Conservation (phyloP, 192 early-diverging fungal species). For the Coemansia umbellata region DNA sequence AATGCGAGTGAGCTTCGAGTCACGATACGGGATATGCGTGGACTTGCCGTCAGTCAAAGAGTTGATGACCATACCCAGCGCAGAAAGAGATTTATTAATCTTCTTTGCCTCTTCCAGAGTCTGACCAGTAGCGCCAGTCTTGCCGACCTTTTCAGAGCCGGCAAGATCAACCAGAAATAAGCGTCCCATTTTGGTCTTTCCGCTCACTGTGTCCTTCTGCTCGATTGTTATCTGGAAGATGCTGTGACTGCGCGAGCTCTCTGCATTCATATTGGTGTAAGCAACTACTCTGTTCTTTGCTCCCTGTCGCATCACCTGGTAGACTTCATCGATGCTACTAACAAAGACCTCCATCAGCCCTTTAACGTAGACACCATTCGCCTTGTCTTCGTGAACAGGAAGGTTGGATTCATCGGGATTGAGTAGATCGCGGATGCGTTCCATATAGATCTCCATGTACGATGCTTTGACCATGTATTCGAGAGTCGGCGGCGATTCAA, state of each 20-base stretch:
- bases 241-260: constrained; percentile 96
- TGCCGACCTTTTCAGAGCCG: constrained; percentile 96
- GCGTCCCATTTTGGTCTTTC: constrained; percentile 86
- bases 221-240: constrained; percentile 96
- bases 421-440: constrained; percentile 94
- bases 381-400: constrained; percentile 96
- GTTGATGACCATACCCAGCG: constrained; percentile 99
- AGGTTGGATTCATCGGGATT: constrained; percentile 82
- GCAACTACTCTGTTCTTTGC: constrained; percentile 83
- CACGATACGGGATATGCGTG: constrained; percentile 96
- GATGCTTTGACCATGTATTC: constrained; percentile 99
- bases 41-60: constrained; percentile 98
- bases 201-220: constrained; percentile 88
- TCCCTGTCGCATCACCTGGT: constrained; percentile 96
- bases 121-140: constrained; percentile 97
- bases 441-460: constrained; percentile 99
- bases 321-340: constrained; percentile 89
- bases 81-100: constrained; percentile 98
- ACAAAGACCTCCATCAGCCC: constrained; percentile 97
- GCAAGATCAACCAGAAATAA: constrained; percentile 97
- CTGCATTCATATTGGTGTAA: constrained; percentile 98
- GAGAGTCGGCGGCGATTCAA: constrained; percentile 83
- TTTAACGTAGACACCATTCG: constrained; percentile 96
- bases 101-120: constrained; percentile 99
- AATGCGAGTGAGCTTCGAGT: constrained; percentile 98